Evolutionary conservation across 257 asterid genomes (phyloP).

Genomic region (Solanum corneliomulleri): DNA sequence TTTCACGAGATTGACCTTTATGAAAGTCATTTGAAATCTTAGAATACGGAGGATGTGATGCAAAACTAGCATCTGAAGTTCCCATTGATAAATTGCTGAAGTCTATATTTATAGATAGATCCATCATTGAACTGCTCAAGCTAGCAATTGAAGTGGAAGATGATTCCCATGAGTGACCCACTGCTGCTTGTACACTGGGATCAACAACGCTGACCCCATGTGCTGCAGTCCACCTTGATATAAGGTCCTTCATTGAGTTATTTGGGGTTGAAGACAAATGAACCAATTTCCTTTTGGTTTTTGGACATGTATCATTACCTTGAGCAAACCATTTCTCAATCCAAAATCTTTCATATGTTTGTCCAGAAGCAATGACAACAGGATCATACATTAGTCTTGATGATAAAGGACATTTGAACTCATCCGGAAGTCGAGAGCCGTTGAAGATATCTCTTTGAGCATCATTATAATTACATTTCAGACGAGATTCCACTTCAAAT

Average conservation of each 20-base stretch:
- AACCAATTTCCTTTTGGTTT: conserved; percentile 32
- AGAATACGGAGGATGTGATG: conserved; percentile 14
- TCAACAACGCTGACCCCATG: conserved; percentile 33
- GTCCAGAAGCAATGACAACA: conserved; percentile 76
- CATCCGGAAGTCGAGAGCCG: conserved; percentile 44
- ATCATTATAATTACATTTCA: conserved; percentile 13
- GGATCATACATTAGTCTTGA: conserved; percentile 78
- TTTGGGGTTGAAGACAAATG: conserved; percentile 50
- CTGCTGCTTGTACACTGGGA: conserved; percentile 21
- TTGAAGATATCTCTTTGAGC: conserved; percentile 23
- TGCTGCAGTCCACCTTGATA: conserved; percentile 46
- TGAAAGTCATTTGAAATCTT: conserved; percentile 5
- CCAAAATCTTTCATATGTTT: conserved; percentile 75
- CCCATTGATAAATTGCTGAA: conserved; percentile 42
- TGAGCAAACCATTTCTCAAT: conserved; percentile 84
- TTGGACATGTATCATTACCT: conserved; percentile 67
- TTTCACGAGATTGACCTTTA: background rate
- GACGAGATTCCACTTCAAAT: conserved; percentile 26
- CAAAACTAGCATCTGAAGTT: conserved; percentile 18
- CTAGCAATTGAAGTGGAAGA: conserved; percentile 59
- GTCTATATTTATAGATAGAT: conserved; percentile 50
- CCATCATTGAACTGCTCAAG: conserved; percentile 53
- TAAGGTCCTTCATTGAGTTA: conserved; percentile 44
- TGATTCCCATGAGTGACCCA: conserved; percentile 26
- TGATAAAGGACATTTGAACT: conserved; percentile 68